Base-by-base conservation (phyloP, 352 stramenopile genomes). In the Phytophthora hibernalis region DNA sequence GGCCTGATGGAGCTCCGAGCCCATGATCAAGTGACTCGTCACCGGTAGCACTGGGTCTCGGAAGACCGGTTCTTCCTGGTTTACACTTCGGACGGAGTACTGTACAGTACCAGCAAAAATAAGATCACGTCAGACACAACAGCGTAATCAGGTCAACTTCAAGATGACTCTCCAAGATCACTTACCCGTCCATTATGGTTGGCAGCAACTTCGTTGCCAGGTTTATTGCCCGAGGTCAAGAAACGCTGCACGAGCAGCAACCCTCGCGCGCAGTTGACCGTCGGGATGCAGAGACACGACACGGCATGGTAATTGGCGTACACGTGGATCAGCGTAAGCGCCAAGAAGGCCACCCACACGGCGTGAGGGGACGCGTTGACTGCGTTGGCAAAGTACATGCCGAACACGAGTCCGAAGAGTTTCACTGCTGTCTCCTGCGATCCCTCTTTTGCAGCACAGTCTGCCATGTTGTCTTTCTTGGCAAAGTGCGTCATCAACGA, bases 351-450 rank as follows among this genome's bases (percentile, higher is more conserved):
- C 28, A 86, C 63, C 95, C 95, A 98, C n/a, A 92, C 74, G 1
- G 82, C 81, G 47, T 65, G 66, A 35, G 65, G 62, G 11, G 83
- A 92, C 40, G 77, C 77, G 47, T 94, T 90, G 35, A 92, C 78
- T 20, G 77, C 80, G 63, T 87, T 90, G 51, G 82, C 80, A 68
- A 93, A 92, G 72, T 93, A 91, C 80, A 92, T 93, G 67, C 80
- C 95, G 37, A 93, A 87, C 16, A 97, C 57, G 59, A 99, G 88
- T 5, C 97, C 97, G 60, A 98, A 78, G 5, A 99, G 80, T 63
- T 93, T 98, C 7, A 99, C 95, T 0, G 96, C 81, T 7, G 96
- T 98, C 83, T 99, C 97, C 74, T 99, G 97, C 0, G 95, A 98
- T 0, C 88, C 93, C 78, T 99, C 97, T 70, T 99, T 99, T 37